Conservation (phyloP, 2,329 filamentous ascomycete genomes). For the Boeremia exigua region DNA sequence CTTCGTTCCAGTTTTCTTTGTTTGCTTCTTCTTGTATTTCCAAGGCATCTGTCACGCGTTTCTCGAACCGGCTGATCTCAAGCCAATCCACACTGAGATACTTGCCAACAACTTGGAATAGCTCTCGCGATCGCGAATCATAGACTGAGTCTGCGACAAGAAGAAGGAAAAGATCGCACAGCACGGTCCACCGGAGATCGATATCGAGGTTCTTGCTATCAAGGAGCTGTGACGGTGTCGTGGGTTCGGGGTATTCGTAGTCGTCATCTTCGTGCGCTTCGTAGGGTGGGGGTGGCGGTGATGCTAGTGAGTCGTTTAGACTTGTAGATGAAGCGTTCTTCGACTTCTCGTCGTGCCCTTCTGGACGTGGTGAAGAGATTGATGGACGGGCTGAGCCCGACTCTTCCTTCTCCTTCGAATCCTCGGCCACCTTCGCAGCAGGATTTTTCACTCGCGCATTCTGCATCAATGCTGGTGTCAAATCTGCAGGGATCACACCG, state of each 20-base stretch:
- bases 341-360: conserved; percentile 25
- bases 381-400: conserved; percentile 43
- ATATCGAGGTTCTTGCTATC: conserved; percentile 87
- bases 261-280: conserved; percentile 67
- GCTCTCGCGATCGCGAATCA: conserved; percentile 81
- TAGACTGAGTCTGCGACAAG: conserved; percentile 97
- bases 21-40: conserved; percentile 97
- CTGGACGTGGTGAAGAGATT: conserved; percentile 41
- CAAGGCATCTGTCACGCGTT: conserved; percentile 91
- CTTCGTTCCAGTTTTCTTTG: conserved; percentile 97
- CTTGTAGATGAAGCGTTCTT: conserved; percentile 40
- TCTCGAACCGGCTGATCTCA: conserved; percentile 96
- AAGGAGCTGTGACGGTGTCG: conserved; percentile 81
- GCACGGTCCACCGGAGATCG: conserved; percentile 93
- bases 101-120: conserved; percentile 82
- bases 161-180: conserved; percentile 93
- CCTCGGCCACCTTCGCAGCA: conserved; percentile 64
- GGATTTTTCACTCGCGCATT: conserved; percentile 95
- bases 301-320: conserved; percentile 44
- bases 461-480: conserved; percentile 85
- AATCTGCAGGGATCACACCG: conserved; percentile 81
- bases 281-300: conserved; percentile 63
- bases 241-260: conserved; percentile 78
- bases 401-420: conserved; percentile 13
- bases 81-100: conserved; percentile 85